Conservation (phyloP, 768 basidiomycete species). For the Mycena floridula region DNA sequence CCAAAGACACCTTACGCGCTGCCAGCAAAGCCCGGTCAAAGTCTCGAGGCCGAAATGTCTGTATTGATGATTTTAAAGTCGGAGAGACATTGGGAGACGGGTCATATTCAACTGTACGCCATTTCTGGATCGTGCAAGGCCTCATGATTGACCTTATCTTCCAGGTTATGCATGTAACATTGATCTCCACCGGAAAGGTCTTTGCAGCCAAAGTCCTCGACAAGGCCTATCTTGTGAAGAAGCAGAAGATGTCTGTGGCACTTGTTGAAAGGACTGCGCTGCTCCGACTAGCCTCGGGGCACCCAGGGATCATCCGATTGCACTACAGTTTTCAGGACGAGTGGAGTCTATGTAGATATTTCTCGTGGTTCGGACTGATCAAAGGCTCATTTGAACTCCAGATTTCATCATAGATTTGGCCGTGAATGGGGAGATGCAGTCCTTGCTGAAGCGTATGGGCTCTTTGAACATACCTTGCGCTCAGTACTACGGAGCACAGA, state of each 20-base stretch:
- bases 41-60: conserved; percentile 33
- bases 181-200: conserved; percentile 48
- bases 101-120: conserved; percentile 72
- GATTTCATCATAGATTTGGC: conserved; percentile 79
- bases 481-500: conserved; percentile 83
- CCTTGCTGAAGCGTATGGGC: conserved; percentile 69
- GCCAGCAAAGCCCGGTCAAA: conserved; percentile 31
- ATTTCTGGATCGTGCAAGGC: neutral
- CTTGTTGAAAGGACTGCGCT: conserved; percentile 77
- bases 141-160: conserved; percentile 3
- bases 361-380: neutral
- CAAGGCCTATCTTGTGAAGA: conserved; percentile 75
- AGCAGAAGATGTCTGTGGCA: conserved; percentile 75
- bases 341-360: conserved; percentile 69
- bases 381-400: conserved; percentile 20
- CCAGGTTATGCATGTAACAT: conserved; percentile 54
- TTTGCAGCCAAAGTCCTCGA: conserved; percentile 81
- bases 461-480: conserved; percentile 76
- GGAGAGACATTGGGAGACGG: conserved; percentile 74
- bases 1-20: no score
- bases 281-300: conserved; percentile 62
- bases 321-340: conserved; percentile 85
- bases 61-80: conserved; percentile 65
- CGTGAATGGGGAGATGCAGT: conserved; percentile 72
- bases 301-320: conserved; percentile 78